Evolutionary conservation across 495 filamentous ascomycete genomes (phyloP).

Genomic region (Aspergillus homomorphus): DNA sequence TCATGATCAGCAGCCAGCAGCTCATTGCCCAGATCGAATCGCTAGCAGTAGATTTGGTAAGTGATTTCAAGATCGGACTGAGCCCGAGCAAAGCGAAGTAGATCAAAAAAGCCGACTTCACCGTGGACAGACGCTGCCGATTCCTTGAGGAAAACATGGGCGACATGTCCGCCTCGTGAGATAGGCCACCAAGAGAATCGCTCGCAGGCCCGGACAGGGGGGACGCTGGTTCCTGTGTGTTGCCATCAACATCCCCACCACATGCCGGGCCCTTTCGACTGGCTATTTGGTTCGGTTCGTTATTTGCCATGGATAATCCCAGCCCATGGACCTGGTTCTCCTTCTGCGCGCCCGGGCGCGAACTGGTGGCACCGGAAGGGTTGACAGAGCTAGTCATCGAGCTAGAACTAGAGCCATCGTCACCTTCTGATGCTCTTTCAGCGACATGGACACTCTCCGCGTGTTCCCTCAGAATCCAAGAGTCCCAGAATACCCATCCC

Average conservation of each 20-base stretch:
- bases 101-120: constrained; percentile 91
- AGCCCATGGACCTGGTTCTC: constrained; percentile 43
- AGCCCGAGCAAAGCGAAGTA: constrained; percentile 88
- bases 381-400: constrained; percentile 42
- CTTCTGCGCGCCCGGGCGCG: constrained; percentile 25
- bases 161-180: constrained; percentile 22
- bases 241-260: constrained; percentile 15
- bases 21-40: constrained; percentile 98
- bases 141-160: constrained; percentile 55
- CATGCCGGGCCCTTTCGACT: constrained; percentile 20
- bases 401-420: constrained; percentile 46
- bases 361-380: constrained; percentile 21
- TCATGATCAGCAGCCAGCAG: constrained; percentile 87
- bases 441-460: constrained; percentile 39
- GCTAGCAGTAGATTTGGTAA: constrained; percentile 82
- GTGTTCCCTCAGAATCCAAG: constrained; percentile 69
- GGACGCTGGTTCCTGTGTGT: constrained; percentile 18
- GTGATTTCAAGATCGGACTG: constrained; percentile 88
- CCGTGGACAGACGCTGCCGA: constrained; percentile 64
- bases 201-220: constrained; percentile 9
- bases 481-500: constrained; percentile 89
- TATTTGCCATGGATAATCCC: constrained; percentile 41
- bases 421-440: constrained; percentile 39
- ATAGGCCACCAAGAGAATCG: constrained; percentile 10
- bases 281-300: constrained; percentile 13